Base-by-base conservation (phyloP, 257 asterid genomes). In the Fraxinus quadrangulata region DNA sequence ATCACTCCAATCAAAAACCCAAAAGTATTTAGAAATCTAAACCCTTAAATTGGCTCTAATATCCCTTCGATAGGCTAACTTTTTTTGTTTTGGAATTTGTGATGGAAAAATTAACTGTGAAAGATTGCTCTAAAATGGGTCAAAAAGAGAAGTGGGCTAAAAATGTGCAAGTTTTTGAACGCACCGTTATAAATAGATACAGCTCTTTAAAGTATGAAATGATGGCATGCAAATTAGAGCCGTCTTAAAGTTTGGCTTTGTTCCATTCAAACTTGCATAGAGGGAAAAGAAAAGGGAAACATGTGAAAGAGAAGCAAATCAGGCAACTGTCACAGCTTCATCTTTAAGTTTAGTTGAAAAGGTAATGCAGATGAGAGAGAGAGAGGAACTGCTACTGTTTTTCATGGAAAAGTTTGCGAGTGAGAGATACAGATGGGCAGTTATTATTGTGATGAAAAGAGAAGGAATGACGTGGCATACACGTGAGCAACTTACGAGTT, bases 151-250 rank as follows among this genome's bases (percentile, higher is more conserved):
- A 10, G 59, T 49, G 37, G 70, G 68, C 56, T 74, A 79, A 42
- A 79, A 63, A 70, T 66, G 49, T 80, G 82, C 70, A 33, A 73
- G 80, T 78, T 72, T 80, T 42, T 16, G 88, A 87, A 89, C 95
- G 86, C 89, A 87, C 92, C 85, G 85, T 81, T 80, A 78, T 76
- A 56, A 71, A 82, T 72, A 76, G 40, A 24, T 40, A 71, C 34
- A 2, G 83, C 66, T 69, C 75, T 77, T 80, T 77, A 75, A 84
- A 80, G 73, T 77, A 70, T 68, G 84, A 83, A 77, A 81, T 88
- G 90, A 81, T 83, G 90, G 80, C 88, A 88, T 90, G 93, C 96
- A 88, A 91, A 85, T 88, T 82, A 40, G 88, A 82, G 87, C 84
- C 86, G 80, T 59, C 78, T 84, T 23, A 81, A 90, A 82, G 87